These are phyloP conservation scores for Candida sp. DNA, from an alignment of 1,139 yeast species.

Conservation along the genomic window DNA sequence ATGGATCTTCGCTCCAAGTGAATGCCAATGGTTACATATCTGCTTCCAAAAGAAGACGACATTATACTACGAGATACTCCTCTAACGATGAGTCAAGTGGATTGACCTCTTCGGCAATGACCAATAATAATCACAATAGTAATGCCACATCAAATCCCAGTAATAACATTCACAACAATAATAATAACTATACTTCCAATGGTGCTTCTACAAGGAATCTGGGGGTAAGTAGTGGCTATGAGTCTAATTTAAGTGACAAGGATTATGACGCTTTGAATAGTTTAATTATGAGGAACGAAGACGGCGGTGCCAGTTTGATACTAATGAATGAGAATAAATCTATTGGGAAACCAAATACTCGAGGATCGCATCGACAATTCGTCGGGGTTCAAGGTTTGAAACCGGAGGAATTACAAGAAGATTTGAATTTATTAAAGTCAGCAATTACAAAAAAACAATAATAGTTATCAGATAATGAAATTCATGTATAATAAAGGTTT, in stretches of 20 bases:
- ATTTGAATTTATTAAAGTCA: constrained; percentile 50
- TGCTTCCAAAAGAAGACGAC: constrained; percentile 36
- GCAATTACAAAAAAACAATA: constrained; percentile 39
- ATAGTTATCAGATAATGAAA: constrained; percentile 1
- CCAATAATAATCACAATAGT: constrained; percentile 5
- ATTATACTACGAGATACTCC: constrained; percentile 43
- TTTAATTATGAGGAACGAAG: constrained; percentile 44
- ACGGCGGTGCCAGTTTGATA: constrained; percentile 34
- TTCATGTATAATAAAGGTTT: background rate
- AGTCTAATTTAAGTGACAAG: constrained; percentile 44
- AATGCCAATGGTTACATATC: constrained; percentile 25
- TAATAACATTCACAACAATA: constrained; percentile 4
- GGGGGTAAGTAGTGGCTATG: constrained; percentile 32
- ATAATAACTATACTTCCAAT: constrained; percentile 2
- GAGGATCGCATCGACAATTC: constrained; percentile 55
- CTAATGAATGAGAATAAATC: constrained; percentile 24
- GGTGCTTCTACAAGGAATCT: constrained; percentile 2
- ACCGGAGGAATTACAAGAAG: constrained; percentile 68
- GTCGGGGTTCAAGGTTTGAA: constrained; percentile 64
- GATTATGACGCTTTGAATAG: constrained; percentile 46
- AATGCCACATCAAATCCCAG: constrained; percentile 8
- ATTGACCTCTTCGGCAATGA: constrained; percentile 18
- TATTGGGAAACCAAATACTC: constrained; percentile 38
- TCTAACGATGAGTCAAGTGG: constrained; percentile 43
- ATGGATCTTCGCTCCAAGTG: constrained; percentile 10